These are phyloP conservation scores for Calocera viscosa DNA, from an alignment of 768 basidiomycete genomes.

Conservation along the genomic window DNA sequence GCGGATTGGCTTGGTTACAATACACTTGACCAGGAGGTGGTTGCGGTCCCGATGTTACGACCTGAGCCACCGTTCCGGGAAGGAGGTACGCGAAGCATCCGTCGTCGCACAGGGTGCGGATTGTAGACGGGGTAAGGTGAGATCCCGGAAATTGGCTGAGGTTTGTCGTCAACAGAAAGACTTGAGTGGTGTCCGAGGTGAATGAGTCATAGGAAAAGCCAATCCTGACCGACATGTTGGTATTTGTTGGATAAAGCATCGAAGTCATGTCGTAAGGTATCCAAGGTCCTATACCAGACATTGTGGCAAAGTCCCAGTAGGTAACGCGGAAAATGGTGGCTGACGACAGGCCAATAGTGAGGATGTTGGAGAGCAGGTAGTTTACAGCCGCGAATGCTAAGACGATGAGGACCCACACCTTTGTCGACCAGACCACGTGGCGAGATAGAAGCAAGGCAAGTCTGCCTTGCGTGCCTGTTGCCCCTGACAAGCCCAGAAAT, in stretches of 20 bases:
- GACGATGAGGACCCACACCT: not conserved
- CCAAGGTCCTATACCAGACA: not conserved
- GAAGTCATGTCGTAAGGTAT: not conserved
- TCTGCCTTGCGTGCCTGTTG: not conserved
- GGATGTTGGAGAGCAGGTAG: not conserved
- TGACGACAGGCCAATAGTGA: not conserved
- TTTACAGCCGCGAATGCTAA: not conserved
- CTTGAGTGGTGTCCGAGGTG: not conserved
- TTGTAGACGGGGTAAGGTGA: not conserved
- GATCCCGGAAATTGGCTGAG: not conserved
- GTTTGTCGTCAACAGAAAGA: not conserved
- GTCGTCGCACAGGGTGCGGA: not conserved
- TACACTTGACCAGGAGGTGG: not conserved
- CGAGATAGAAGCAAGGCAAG: not conserved
- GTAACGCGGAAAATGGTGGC: not conserved
- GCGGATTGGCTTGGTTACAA: not conserved
- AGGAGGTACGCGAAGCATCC: not conserved
- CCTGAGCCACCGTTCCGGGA: not conserved
- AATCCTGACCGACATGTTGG: not conserved
- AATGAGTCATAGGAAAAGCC: not conserved
- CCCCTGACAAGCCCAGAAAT: not conserved
- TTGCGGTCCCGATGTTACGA: not conserved
- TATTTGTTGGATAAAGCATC: not conserved
- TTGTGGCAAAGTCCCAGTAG: not conserved
- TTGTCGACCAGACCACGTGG: not conserved